Conservation (phyloP, 1,284 basidiomycete genomes). For the Cutaneotrichosporon cyanovorans region DNA sequence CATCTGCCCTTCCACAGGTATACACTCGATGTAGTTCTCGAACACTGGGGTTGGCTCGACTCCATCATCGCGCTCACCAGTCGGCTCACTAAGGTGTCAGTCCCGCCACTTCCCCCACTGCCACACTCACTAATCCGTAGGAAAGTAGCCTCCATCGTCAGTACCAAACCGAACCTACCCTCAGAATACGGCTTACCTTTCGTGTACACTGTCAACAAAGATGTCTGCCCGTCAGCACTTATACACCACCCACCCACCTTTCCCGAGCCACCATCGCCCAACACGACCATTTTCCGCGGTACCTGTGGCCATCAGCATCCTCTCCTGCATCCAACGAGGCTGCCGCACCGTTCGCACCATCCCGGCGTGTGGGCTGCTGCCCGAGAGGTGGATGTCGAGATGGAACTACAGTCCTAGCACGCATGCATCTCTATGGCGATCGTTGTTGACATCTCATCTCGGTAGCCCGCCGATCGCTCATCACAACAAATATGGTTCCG, state of each 20-base stretch:
- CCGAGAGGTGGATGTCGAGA: not conserved
- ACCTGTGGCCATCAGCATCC: not conserved
- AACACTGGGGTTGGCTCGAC: constrained; percentile 51
- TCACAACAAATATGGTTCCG: too few relatives aligned
- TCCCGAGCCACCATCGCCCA: constrained; percentile 89
- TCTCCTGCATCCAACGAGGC: too few relatives aligned
- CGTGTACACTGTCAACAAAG: constrained; percentile 49
- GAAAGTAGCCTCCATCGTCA: constrained; percentile 35
- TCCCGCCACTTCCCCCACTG: not conserved
- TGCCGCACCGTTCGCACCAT: too few relatives aligned
- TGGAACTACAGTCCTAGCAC: too few relatives aligned
- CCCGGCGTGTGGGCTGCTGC: too few relatives aligned
- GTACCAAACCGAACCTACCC: too few relatives aligned
- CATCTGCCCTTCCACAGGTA: constrained; percentile 69
- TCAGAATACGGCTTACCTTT: constrained; percentile 36
- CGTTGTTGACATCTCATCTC: too few relatives aligned
- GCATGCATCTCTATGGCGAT: too few relatives aligned
- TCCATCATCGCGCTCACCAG: constrained; percentile 47
- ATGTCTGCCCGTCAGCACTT: constrained; percentile 57
- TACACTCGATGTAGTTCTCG: constrained; percentile 84
- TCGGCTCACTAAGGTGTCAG: constrained; percentile 64
- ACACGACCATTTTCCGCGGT: constrained; percentile 60
- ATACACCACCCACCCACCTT: constrained; percentile 39
- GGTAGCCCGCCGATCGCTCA: too few relatives aligned
- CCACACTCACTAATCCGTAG: constrained; percentile 32